A percentile compares a stretch with the other conserved stretches of the same genome.
phyloP scores from a whole-genome alignment of 2,329 filamentous ascomycete species.

The Arthroderma sp. region DNA sequence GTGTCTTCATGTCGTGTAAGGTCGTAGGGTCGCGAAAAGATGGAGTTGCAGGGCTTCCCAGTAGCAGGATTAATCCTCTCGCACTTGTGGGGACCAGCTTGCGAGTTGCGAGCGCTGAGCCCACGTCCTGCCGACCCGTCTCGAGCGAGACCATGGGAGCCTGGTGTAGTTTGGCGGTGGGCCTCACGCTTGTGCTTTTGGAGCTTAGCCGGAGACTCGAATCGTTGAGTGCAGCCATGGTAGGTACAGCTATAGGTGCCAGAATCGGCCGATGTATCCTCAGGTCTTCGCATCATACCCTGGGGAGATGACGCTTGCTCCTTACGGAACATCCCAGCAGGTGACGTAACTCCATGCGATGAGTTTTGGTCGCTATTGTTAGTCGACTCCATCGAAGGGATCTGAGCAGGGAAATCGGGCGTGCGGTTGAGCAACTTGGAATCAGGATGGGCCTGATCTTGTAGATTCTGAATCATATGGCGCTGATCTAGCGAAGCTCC shows the following conservation, averaged over 20 bases:
- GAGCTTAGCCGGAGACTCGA: slow-evolving; percentile 72
- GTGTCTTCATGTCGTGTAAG: slow-evolving; percentile 93
- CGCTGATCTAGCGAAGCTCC: slow-evolving; percentile 6
- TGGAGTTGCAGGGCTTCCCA: slow-evolving; percentile 82
- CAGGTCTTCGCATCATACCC: slow-evolving; percentile 40
- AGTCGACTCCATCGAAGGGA: slow-evolving; percentile 50
- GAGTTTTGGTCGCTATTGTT: slow-evolving; percentile 35
- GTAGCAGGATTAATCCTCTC: slow-evolving; percentile 89
- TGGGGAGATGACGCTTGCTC: slow-evolving; percentile 25
- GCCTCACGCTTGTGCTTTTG: slow-evolving; percentile 94
- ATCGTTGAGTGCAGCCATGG: slow-evolving; percentile 75
- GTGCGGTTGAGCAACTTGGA: slow-evolving; percentile 30
- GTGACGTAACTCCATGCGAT: slow-evolving; percentile 6
- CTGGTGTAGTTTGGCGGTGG: slow-evolving; percentile 60
- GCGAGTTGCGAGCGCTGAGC: slow-evolving; percentile 54
- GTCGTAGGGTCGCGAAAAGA: slow-evolving; percentile 93
- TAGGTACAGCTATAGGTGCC: slow-evolving; percentile 96
- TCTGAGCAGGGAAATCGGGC: slow-evolving; percentile 45
- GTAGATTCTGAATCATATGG: slow-evolving; percentile 9
- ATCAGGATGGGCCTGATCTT: slow-evolving; percentile 17
- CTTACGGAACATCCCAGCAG: slow-evolving; percentile 9
- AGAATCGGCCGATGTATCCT: slow-evolving; percentile 55
- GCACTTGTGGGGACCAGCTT: slow-evolving; percentile 86
- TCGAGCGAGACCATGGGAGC: slow-evolving; percentile 30
- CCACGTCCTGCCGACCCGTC: slow-evolving; percentile 29